Evolutionary conservation across 805 yeast genomes (phyloP).

Genomic region (Saccharomyces mikatae): DNA sequence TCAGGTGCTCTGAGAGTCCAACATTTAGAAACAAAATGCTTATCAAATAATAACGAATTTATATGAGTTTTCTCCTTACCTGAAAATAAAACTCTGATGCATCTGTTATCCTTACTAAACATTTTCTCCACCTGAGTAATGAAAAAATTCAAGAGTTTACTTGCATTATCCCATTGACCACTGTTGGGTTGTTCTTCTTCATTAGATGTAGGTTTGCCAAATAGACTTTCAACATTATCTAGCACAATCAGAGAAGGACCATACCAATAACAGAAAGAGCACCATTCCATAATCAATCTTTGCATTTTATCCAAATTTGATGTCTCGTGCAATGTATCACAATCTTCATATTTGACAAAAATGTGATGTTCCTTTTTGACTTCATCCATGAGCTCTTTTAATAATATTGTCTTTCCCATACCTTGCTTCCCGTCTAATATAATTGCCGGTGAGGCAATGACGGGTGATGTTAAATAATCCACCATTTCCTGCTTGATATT

Average conservation of each 20-base stretch:
- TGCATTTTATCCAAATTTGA: conserved; percentile 32
- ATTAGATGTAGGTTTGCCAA: conserved; percentile 47
- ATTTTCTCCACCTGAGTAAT: conserved; percentile 39
- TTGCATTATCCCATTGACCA: conserved; percentile 33
- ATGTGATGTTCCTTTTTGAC: conserved; percentile 28
- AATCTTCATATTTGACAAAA: conserved; percentile 44
- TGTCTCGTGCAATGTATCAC: conserved; percentile 37
- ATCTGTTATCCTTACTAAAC: conserved; percentile 25
- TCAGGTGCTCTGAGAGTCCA: conserved; percentile 60
- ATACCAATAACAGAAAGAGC: conserved; percentile 54
- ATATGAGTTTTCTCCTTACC: conserved; percentile 57
- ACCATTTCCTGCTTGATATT: conserved; percentile 3
- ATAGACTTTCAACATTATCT: conserved; percentile 69
- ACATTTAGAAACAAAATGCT: conserved; percentile 62
- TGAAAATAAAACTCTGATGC: conserved; percentile 53
- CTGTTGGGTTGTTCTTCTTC: conserved; percentile 37
- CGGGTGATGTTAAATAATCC: conserved; percentile 12
- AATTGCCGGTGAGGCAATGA: conserved; percentile 36
- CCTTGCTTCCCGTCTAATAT: conserved; percentile 71
- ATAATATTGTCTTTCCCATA: conserved; percentile 64
- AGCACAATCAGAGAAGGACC: conserved; percentile 66
- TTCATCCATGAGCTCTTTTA: conserved; percentile 35
- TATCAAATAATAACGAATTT: conserved; percentile 51
- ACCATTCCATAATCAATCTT: conserved; percentile 38
- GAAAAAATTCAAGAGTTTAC: conserved; percentile 59